A percentile compares a stretch with the other conserved stretches of the same genome.
These are phyloP conservation scores for Bipolaris cookei DNA, from an alignment of 2,329 filamentous ascomycete genomes.

Conservation along the genomic window DNA sequence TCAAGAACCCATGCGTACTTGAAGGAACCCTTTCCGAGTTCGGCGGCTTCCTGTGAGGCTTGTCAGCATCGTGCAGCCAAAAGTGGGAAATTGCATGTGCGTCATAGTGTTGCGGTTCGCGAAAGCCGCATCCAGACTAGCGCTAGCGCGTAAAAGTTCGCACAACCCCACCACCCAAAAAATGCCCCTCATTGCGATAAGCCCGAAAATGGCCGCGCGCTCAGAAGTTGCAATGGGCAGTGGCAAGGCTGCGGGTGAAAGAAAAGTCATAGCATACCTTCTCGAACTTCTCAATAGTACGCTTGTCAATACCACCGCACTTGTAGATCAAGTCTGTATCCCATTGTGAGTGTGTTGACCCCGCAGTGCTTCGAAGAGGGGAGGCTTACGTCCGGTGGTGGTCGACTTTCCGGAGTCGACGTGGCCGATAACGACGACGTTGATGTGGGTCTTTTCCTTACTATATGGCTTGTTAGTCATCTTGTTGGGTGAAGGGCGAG, in stretches of 20 bases:
- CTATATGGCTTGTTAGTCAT: constrained; percentile 58
- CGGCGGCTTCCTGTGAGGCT: constrained; percentile 82
- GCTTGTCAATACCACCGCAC: constrained; percentile 99
- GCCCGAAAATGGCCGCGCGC: constrained; percentile 41
- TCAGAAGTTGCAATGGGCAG: constrained; percentile 26
- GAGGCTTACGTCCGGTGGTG: constrained; percentile 77
- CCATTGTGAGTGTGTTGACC: constrained; percentile 44
- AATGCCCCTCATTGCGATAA: constrained; percentile 47
- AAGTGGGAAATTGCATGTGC: constrained; percentile 26
- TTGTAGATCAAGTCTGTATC: constrained; percentile 97
- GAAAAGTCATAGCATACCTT: constrained; percentile 70
- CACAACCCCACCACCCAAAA: constrained; percentile 51
- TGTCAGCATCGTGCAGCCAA: constrained; percentile 41
- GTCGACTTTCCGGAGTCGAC: constrained; percentile 99
- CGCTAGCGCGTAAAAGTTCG: constrained; percentile 47
- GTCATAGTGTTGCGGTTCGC: constrained; percentile 44
- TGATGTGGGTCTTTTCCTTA: constrained; percentile 95
- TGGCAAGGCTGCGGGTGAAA: constrained; percentile 18
- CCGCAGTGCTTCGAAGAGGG: constrained; percentile 38
- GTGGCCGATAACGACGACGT: constrained; percentile 98
- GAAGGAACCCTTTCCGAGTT: constrained; percentile 99
- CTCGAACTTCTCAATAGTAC: constrained; percentile 99
- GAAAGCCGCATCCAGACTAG: constrained; percentile 41
- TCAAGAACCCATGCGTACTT: constrained; percentile 99
- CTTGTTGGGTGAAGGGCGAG: constrained; percentile 6